A percentile compares a stretch with the other conserved stretches of the same genome.
phyloP scores from a whole-genome alignment of 495 filamentous ascomycete genomes.

The Penicillium chermesinum region DNA sequence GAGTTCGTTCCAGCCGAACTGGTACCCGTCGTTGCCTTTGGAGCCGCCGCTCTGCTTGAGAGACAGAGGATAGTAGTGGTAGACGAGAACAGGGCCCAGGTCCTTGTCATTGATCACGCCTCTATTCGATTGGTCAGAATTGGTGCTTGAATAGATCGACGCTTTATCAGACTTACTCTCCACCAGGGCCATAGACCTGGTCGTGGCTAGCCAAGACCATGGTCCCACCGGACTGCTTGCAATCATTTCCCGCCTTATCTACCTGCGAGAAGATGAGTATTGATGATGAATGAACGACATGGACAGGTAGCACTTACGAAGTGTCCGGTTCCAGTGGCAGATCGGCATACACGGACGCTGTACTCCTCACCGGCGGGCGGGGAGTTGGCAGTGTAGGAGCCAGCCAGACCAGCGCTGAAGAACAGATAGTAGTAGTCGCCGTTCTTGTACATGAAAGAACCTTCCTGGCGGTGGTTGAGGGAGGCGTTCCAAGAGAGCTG shows the following conservation, averaged over 20 bases:
- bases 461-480: constrained; percentile 55
- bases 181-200: constrained; percentile 65
- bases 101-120: constrained; percentile 42
- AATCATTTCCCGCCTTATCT: constrained; percentile 53
- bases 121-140: constrained; percentile 14
- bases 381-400: constrained; percentile 43
- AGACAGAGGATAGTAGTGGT: constrained; percentile 53
- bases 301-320: constrained; percentile 42
- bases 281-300: background rate
- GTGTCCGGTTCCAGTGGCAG: constrained; percentile 42
- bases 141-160: background rate
- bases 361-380: constrained; percentile 61
- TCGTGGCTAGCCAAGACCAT: constrained; percentile 57
- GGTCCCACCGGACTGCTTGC: constrained; percentile 56
- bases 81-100: constrained; percentile 58
- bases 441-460: constrained; percentile 50
- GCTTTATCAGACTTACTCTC: constrained; percentile 40
- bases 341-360: constrained; percentile 59
- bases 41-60: constrained; percentile 52
- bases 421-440: constrained; percentile 61
- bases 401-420: constrained; percentile 59
- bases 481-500: constrained; percentile 54
- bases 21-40: constrained; percentile 46
- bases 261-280: constrained; percentile 27
- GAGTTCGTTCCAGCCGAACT: constrained; percentile 61